These are phyloP conservation scores for Fistulinella cinereoalba DNA, from an alignment of 1,284 basidiomycete species.

Conservation along the genomic window DNA sequence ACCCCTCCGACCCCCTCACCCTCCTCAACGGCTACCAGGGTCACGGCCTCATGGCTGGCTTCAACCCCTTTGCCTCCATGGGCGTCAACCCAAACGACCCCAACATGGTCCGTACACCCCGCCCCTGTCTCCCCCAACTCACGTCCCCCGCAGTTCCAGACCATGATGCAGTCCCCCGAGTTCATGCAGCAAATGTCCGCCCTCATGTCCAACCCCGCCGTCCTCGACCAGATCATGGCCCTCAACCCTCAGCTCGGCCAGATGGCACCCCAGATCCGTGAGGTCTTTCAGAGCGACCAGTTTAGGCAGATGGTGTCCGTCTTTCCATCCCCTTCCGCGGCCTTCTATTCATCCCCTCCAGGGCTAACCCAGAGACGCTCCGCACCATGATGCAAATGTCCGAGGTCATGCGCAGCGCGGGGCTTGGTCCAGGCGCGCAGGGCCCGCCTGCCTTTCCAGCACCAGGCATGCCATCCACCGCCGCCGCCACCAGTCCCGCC, in stretches of 20 bases:
- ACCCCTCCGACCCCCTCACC: constrained; percentile 74
- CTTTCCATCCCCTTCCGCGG: neutral
- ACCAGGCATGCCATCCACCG: constrained; percentile 45
- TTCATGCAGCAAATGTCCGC: constrained; percentile 74
- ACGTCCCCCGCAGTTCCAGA: constrained; percentile 58
- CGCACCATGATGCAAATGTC: constrained; percentile 84
- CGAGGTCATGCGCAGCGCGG: constrained; percentile 48
- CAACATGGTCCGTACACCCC: constrained; percentile 66
- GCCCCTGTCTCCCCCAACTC: neutral
- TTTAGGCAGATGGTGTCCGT: constrained; percentile 79
- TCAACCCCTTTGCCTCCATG: constrained; percentile 88
- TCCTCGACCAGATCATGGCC: constrained; percentile 83
- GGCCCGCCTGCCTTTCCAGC: constrained; percentile 48
- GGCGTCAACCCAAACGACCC: constrained; percentile 85
- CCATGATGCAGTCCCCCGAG: constrained; percentile 80
- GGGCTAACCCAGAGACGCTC: constrained; percentile 76
- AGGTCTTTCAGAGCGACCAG: constrained; percentile 77
- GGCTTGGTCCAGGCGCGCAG: constrained; percentile 22
- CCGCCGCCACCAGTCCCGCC: constrained; percentile 26
- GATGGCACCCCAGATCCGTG: constrained; percentile 79
- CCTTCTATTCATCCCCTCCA: constrained; percentile 23
- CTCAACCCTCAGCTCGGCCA: constrained; percentile 75
- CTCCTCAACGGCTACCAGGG: constrained; percentile 69
- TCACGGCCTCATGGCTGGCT: constrained; percentile 70
- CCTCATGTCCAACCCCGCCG: constrained; percentile 75